Evolutionary conservation across 192 early-diverging fungal species (phyloP).

Genomic region (Coemansia sp.): DNA sequence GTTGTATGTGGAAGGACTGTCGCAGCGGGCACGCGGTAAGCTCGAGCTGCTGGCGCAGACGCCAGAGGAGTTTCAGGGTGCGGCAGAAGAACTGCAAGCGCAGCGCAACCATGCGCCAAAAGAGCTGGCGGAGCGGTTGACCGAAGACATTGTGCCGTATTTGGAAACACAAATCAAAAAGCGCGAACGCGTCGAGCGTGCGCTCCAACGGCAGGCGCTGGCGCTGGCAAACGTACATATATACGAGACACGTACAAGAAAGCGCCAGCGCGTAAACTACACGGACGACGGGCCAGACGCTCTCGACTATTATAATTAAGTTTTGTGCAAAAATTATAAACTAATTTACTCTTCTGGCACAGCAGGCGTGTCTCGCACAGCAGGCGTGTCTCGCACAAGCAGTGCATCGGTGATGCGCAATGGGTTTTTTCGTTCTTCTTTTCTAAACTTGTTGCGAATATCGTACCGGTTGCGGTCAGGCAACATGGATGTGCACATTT

Average conservation of each 20-base stretch:
- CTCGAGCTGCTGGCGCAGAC: slow-evolving; percentile 48
- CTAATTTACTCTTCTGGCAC: not conserved
- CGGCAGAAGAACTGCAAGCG: slow-evolving; percentile 20
- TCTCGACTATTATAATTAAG: not conserved
- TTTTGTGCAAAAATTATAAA: slow-evolving; percentile 1
- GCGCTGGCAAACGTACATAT: slow-evolving; percentile 44
- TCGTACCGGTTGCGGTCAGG: slow-evolving; percentile 44
- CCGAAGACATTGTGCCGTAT: slow-evolving; percentile 32
- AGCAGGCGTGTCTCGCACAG: too few relatives aligned
- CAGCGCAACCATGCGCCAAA: slow-evolving; percentile 34
- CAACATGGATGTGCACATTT: slow-evolving; percentile 42
- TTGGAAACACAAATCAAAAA: slow-evolving; percentile 32
- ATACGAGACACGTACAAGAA: slow-evolving; percentile 52
- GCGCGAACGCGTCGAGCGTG: slow-evolving; percentile 31
- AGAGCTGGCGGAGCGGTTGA: slow-evolving; percentile 25
- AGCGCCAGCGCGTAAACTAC: slow-evolving; percentile 53
- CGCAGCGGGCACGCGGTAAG: slow-evolving; percentile 30
- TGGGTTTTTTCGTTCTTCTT: slow-evolving; percentile 32
- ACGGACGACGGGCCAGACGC: slow-evolving; percentile 20
- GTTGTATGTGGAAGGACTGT: slow-evolving; percentile 37
- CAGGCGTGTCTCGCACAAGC: slow-evolving; percentile 7
- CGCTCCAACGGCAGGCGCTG: slow-evolving; percentile 36
- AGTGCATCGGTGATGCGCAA: slow-evolving; percentile 36
- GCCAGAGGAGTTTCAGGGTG: slow-evolving; percentile 27
- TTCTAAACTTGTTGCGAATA: slow-evolving; percentile 51